A percentile compares a stretch with the other conserved stretches of the same genome.
These are phyloP conservation scores for Globisporangium viniferum DNA, from an alignment of 352 stramenopile species.

Conservation along the genomic window DNA sequence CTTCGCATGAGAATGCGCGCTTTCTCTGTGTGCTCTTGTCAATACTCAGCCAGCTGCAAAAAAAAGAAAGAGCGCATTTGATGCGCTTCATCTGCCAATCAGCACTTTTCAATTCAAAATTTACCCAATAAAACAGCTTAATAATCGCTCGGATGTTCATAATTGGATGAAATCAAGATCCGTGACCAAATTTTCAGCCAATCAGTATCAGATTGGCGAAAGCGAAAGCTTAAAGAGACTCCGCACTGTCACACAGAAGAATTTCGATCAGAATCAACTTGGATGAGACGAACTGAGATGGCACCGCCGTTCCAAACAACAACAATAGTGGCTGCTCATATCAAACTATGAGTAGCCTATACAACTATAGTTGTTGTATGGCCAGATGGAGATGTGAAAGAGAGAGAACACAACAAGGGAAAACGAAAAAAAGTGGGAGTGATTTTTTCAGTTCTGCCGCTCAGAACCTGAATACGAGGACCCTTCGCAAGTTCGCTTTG, in stretches of 20 bases:
- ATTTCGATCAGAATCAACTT: background rate
- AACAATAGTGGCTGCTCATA: too few relatives aligned
- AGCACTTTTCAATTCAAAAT: background rate
- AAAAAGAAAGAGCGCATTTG: background rate
- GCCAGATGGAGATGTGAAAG: too few relatives aligned
- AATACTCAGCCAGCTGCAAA: background rate
- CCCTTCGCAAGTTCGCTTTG: too few relatives aligned
- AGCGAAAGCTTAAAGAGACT: background rate
- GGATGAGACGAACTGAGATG: background rate
- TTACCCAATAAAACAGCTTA: background rate
- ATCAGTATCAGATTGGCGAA: background rate
- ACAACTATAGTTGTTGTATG: too few relatives aligned
- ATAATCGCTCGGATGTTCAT: background rate
- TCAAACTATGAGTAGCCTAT: too few relatives aligned
- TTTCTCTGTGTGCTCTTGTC: background rate
- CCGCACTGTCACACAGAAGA: background rate
- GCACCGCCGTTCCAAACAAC: background rate
- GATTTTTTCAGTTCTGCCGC: too few relatives aligned
- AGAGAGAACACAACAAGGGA: too few relatives aligned
- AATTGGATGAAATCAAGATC: background rate
- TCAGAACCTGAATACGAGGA: too few relatives aligned
- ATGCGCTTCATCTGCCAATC: background rate
- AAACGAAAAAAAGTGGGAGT: too few relatives aligned
- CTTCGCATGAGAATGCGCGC: background rate
- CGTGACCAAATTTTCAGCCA: background rate